Evolutionary conservation across 371 early-diverging fungal genomes (phyloP).

Genomic region (Actinomucor elegans): DNA sequence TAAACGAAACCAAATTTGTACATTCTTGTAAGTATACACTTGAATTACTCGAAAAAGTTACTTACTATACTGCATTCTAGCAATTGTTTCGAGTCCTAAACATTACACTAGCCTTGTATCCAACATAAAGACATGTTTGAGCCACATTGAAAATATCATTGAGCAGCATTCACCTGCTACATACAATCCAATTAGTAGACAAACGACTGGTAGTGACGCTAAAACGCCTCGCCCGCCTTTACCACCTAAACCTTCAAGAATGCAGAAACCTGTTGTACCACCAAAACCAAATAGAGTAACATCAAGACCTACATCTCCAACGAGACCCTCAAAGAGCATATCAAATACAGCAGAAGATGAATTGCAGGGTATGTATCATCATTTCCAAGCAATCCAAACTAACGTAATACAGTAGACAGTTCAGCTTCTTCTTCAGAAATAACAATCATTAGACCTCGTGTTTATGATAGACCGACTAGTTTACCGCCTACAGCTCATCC

Average conservation of each 20-base stretch:
- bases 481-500: conserved; percentile 15
- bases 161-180: conserved; percentile 31
- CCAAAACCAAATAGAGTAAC: conserved; percentile 35
- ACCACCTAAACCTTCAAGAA: conserved; percentile 42
- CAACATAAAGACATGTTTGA: conserved; percentile 38
- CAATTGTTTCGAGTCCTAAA: conserved; percentile 46
- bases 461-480: conserved; percentile 13
- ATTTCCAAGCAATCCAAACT: not conserved
- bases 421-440: conserved; percentile 2
- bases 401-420: conserved; percentile 13
- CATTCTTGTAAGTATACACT: conserved; percentile 43
- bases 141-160: conserved; percentile 41
- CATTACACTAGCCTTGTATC: conserved; percentile 34
- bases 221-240: conserved; percentile 29
- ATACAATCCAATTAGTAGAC: conserved; percentile 6
- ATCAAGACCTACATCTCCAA: conserved; percentile 15
- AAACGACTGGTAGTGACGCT: conserved; percentile 15
- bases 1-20: conserved; percentile 46
- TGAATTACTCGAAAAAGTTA: too few species aligned
- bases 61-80: conserved; percentile 19
- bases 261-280: conserved; percentile 38
- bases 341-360: conserved; percentile 11
- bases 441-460: conserved; percentile 14
- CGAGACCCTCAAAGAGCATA: not conserved
- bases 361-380: conserved; percentile 22